Evolutionary conservation across 164 flowering plant species (phyloP), one percentile per base, ranked within the genome.

Genomic region (Aristolochia californica): DNA sequence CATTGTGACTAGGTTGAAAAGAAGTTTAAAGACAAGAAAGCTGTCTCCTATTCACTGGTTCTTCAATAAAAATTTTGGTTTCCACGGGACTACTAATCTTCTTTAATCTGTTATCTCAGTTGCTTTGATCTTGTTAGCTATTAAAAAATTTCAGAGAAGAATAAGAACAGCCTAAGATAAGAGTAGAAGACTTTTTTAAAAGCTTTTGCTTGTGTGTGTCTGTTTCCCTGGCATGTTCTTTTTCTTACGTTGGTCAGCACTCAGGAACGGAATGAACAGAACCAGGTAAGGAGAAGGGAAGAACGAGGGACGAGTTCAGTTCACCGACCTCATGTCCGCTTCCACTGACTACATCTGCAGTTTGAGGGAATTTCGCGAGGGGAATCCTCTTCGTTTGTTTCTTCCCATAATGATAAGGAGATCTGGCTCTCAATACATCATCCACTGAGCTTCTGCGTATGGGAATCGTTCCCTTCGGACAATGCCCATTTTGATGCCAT

Each of bases 381-480:
- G 52, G 62, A 9, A 17, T 7, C 5, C 45, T 25, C 12, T 44
- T 26, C 13, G 67, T 73, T 48, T 53, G 74, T 68, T 88, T 87
- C 82, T 78, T 85, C 22, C 97, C 99, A 60, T 74, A 93, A 66
- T 89, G 77, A 70, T 75, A 85, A 74, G 85, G 62, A 45, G 99
- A 93, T 62, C 87, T 89, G 55, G 96, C 83, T 72, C 99, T 79
- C 62, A 93, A 45, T 12, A 93, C 97, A 70, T 93, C 99, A 43
- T 76, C 55, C 56, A 78, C 80, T 15, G 82, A 56, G 77, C 81
- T 87, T 30, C 99, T 85, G 57, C 99, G 71, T 1, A 93, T 68
- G 0, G 99, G 97, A 51, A 93, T 74, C 0, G 94, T 89, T 0
- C 96, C 97, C 60, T 72, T 79, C 0, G 99, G 97, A 63, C 99